These are phyloP conservation scores for Hypoxylon fuscum DNA, from an alignment of 495 filamentous ascomycete genomes.

Conservation along the genomic window DNA sequence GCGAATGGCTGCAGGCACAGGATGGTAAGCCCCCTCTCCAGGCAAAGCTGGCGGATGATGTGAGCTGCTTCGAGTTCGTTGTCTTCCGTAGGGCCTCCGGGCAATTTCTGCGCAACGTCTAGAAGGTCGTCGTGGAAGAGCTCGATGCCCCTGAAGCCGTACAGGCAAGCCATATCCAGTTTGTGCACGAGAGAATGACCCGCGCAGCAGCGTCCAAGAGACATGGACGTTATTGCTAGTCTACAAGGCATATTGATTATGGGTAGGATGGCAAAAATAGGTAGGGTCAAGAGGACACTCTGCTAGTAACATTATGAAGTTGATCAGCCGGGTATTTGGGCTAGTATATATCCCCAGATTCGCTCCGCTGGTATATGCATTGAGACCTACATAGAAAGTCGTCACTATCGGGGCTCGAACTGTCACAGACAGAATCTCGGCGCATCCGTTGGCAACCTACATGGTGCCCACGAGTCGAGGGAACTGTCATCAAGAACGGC, in stretches of 20 bases:
- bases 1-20: constrained; percentile 81
- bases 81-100: constrained; percentile 43
- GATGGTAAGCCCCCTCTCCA: constrained; percentile 65
- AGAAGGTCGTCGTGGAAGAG: constrained; percentile 83
- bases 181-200: constrained; percentile 70
- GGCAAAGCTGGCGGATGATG: constrained; percentile 64
- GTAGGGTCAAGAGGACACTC: background rate
- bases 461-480: constrained; percentile 1
- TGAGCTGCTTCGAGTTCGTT: constrained; percentile 67
- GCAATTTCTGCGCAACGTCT: constrained; percentile 59
- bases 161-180: constrained; percentile 68
- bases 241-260: constrained; percentile 47
- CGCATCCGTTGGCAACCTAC: background rate
- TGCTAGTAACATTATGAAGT: background rate
- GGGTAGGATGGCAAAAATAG: background rate
- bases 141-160: constrained; percentile 78
- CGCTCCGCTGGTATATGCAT: too few relatives aligned
- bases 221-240: constrained; percentile 73
- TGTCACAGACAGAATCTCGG: background rate
- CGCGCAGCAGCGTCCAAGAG: constrained; percentile 67
- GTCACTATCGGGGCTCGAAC: too few relatives aligned
- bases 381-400: too few relatives aligned
- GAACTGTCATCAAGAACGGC: constrained; percentile 14
- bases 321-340: background rate
- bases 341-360: background rate